These are phyloP conservation scores for Phaeotremella fagi DNA, from an alignment of 768 basidiomycete genomes.

Conservation along the genomic window DNA sequence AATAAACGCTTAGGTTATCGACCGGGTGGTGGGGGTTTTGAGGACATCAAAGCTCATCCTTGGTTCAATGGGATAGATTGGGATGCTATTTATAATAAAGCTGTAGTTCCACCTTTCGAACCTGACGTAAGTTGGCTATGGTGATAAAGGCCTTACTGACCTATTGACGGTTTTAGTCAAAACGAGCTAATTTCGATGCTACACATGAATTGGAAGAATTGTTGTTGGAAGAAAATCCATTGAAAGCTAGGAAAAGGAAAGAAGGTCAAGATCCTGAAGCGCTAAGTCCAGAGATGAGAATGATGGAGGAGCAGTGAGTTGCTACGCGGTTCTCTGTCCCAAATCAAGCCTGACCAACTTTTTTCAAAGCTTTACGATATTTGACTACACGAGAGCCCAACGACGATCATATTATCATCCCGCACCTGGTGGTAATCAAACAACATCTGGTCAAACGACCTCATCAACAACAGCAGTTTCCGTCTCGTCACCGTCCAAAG, in stretches of 20 bases:
- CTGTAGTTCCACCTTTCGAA: constrained; percentile 70
- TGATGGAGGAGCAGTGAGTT: constrained; percentile 93
- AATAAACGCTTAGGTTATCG: constrained; percentile 72
- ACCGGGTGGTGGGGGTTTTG: constrained; percentile 69
- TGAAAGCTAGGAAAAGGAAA: constrained; percentile 90
- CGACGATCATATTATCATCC: constrained; percentile 86
- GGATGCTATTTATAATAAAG: constrained; percentile 64
- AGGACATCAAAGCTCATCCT: constrained; percentile 70
- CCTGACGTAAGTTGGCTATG: constrained; percentile 69
- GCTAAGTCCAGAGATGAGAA: constrained; percentile 83
- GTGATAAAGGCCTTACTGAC: background rate
- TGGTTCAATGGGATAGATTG: constrained; percentile 85
- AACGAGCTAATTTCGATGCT: constrained; percentile 98
- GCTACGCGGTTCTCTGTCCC: background rate
- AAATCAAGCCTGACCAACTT: background rate
- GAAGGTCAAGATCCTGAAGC: constrained; percentile 80
- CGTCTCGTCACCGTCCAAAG: background rate
- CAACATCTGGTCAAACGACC: constrained; percentile 20
- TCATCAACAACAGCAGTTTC: constrained; percentile 27
- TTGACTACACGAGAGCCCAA: constrained; percentile 88
- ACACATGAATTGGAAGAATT: constrained; percentile 97
- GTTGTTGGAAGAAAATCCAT: constrained; percentile 88
- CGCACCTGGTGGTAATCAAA: constrained; percentile 41
- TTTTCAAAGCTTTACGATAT: constrained; percentile 68
- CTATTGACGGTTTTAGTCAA: constrained; percentile 58